Percentiles rank a stretch among this genome's conserved stretches.
Conservation (phyloP, 139 green algal genomes). For the Tetraselmis striata region DNA sequence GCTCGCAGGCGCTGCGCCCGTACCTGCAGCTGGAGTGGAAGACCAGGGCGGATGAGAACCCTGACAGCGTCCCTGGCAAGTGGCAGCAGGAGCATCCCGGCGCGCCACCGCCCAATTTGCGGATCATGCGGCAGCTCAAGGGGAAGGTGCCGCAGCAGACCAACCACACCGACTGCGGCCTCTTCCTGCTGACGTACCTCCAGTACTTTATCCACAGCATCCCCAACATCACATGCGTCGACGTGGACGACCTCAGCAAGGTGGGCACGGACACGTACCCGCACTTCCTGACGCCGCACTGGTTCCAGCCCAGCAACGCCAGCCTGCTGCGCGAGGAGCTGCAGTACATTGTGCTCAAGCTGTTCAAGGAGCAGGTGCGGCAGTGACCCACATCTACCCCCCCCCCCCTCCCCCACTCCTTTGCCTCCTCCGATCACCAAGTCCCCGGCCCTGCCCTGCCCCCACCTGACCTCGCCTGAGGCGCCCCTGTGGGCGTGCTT, state of each 20-base stretch:
- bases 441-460: neutral
- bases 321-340: constrained; percentile 42
- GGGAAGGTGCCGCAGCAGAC: constrained; percentile 57
- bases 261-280: constrained; percentile 6
- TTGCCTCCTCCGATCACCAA: neutral
- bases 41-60: constrained; percentile 11
- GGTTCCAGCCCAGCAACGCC: constrained; percentile 54
- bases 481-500: neutral
- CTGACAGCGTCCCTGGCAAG: constrained; percentile 10
- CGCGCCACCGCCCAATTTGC: neutral
- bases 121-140: neutral
- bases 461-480: neutral
- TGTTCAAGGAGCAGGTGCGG: constrained; percentile 31
- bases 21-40: constrained; percentile 65
- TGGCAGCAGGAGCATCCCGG: constrained; percentile 25
- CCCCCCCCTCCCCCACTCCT: neutral
- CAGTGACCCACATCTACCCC: neutral
- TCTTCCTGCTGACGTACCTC: constrained; percentile 81
- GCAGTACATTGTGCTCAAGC: constrained; percentile 29
- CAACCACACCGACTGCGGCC: constrained; percentile 88
- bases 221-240: constrained; percentile 9
- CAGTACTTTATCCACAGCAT: constrained; percentile 64
- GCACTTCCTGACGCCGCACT: constrained; percentile 43
- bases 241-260: neutral
- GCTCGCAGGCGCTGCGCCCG: constrained; percentile 27